Conservation (phyloP, 306 rosid species). For the Gynostemma pentaphyllum region DNA sequence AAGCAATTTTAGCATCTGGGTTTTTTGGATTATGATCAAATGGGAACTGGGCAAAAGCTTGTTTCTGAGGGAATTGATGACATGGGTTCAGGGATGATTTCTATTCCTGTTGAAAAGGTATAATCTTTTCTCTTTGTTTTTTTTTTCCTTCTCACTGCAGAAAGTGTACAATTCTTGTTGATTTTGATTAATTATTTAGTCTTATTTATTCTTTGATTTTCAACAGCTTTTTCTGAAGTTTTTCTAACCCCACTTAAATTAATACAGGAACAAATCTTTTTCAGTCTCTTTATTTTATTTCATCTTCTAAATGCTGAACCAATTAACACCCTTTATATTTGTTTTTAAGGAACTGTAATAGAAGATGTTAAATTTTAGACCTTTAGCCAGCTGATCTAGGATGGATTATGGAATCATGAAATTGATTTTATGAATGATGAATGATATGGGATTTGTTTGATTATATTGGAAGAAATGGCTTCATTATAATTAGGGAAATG, state of each 20-base stretch:
- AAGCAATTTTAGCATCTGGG: slow-evolving; percentile 12
- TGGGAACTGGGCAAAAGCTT: slow-evolving; percentile 39
- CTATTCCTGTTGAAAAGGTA: slow-evolving; percentile 46
- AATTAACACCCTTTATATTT: too few species aligned
- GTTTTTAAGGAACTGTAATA: too few species aligned
- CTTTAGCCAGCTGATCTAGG: too few species aligned
- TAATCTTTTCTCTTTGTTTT: not conserved
- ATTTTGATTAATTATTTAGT: not conserved
- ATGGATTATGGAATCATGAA: too few species aligned
- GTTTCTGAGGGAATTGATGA: slow-evolving; percentile 15
- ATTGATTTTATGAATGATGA: not conserved
- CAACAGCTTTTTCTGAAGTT: too few species aligned
- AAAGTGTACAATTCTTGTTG: not conserved
- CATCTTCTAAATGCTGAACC: not conserved
- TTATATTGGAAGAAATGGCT: too few species aligned
- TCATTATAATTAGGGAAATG: not conserved
- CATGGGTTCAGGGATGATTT: slow-evolving; percentile 23
- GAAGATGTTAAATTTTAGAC: too few species aligned
- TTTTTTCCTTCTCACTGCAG: not conserved
- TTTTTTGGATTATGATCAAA: slow-evolving; percentile 19
- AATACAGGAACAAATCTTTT: too few species aligned
- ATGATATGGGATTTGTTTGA: too few species aligned
- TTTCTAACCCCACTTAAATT: too few species aligned
- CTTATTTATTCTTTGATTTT: not conserved
- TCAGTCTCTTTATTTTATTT: not conserved